Base-by-base conservation (phyloP, 2,329 filamentous ascomycete genomes). In the Trichophyton schoenleinii region DNA sequence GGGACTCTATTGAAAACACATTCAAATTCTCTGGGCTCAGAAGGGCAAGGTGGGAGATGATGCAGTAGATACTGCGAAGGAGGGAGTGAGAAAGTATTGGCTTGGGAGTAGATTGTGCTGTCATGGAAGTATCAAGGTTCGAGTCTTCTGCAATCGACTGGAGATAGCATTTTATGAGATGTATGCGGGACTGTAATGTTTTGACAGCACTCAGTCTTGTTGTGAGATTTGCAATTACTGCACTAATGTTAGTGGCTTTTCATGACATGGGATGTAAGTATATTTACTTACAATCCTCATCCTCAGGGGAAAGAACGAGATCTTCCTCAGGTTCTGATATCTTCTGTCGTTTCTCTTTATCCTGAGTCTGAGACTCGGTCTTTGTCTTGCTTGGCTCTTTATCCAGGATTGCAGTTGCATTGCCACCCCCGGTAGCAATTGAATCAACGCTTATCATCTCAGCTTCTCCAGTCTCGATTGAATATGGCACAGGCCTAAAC, bases 361-460 rank as follows among this genome's bases (percentile, higher is more conserved):
- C 63, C 67, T 70, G 66, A 62, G 67, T 64, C 52, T 65, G 18
- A 36, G 28, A 20, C 31, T 59, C 59, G 28, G 42, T 36, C 31
- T 11, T 15, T 20, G 18, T 4, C 20, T 57, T 68, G 52, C 44
- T 66, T 53, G 63, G 58, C 59, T 65, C 58, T 53, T 70, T 67
- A 64, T 69, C 62, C 18, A 75, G 72, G 25, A 83, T 77, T 36
- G 84, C 84, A 9, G 87, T 85, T 25, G 91, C 91, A 69, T 89
- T 92, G 57, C 88, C 89, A 55, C 88, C 88, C 44, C 88, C 89
- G 59, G 87, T 86, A 0, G 92, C 91, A 20, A 99, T 87, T 66
- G 91, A 95, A 73, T 96, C 91, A 69, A 99, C 89, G 67, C 89
- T 88, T 66, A 99, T 97, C 91, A 96, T 96, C 74, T 99, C 94